phyloP scores from a whole-genome alignment of 352 stramenopile species.

The Globisporangium camurandrum region DNA sequence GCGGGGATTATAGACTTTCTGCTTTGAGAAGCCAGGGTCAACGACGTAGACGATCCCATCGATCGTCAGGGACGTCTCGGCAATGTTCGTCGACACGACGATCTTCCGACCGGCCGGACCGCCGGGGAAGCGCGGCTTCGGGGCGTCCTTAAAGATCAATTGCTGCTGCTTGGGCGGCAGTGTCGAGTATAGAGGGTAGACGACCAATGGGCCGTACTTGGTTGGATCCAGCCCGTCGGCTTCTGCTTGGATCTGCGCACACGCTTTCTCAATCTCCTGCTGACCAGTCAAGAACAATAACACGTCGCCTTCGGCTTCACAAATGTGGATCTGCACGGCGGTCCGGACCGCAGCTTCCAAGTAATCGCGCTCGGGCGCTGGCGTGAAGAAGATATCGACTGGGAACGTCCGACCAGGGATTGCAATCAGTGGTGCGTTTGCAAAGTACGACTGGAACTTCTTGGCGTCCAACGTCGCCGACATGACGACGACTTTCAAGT shows the following conservation, averaged over 20 bases:
- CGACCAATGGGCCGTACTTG: conserved; percentile 92
- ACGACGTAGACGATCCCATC: conserved; percentile 99
- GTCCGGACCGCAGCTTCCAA: conserved; percentile 89
- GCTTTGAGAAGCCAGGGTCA: conserved; percentile 98
- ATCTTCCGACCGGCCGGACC: conserved; percentile 92
- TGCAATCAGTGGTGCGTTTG: conserved; percentile 86
- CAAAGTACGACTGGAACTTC: conserved; percentile 96
- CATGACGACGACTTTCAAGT: conserved; percentile 99
- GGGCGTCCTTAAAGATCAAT: conserved; percentile 98
- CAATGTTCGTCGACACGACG: conserved; percentile 99
- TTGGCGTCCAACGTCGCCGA: conserved; percentile 96
- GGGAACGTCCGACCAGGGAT: conserved; percentile 97
- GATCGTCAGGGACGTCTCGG: conserved; percentile 99
- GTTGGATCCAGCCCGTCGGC: conserved; percentile 86
- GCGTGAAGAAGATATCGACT: conserved; percentile 98
- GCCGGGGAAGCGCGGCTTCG: conserved; percentile 76
- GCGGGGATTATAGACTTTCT: conserved; percentile 99
- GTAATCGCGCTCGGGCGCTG: conserved; percentile 97
- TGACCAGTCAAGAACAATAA: conserved; percentile 99
- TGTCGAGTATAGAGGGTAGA: conserved; percentile 97
- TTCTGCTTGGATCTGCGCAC: conserved; percentile 82
- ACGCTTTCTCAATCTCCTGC: conserved; percentile 98
- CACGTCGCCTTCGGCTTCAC: conserved; percentile 95
- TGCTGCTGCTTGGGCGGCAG: conserved; percentile 98
- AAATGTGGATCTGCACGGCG: conserved; percentile 96